Conservation (phyloP, 2,329 filamentous ascomycete genomes). For the Fusarium illudens region DNA sequence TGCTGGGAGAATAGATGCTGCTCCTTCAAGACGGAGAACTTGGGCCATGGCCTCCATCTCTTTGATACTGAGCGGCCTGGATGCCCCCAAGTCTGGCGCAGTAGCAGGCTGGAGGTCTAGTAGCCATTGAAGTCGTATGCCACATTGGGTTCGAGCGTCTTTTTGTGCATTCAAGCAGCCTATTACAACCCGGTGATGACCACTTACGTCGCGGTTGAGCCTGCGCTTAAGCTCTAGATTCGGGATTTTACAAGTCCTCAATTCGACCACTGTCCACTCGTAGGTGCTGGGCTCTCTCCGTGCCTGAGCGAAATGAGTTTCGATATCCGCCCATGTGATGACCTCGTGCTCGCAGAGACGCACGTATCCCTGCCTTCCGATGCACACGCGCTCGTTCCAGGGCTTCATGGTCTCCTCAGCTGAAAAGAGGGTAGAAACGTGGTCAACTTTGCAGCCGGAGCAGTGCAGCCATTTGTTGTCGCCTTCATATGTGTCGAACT, state of each 20-base stretch:
- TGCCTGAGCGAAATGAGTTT: not conserved
- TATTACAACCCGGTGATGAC: not conserved
- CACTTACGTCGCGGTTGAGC: not conserved
- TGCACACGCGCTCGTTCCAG: not conserved
- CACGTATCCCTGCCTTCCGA: not conserved
- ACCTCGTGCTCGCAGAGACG: not conserved
- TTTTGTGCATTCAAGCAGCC: not conserved
- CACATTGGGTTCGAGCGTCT: not conserved
- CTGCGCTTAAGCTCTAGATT: not conserved
- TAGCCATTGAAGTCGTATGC: not conserved
- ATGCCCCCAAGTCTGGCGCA: not conserved
- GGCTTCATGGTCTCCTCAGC: not conserved
- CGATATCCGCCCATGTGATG: not conserved
- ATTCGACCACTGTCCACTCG: accelerated
- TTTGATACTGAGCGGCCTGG: not conserved
- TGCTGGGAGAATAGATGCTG: not conserved
- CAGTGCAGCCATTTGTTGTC: not conserved
- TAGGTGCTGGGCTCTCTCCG: not conserved
- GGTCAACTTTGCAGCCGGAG: not conserved
- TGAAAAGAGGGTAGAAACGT: not conserved
- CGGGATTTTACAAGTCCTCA: not conserved
- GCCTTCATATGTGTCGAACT: not conserved
- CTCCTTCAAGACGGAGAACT: not conserved
- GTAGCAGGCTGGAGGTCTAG: not conserved
- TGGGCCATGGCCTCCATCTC: not conserved